These are phyloP conservation scores for Rhizopus sp. DNA, from an alignment of 371 early-diverging fungal genomes.

Conservation along the genomic window DNA sequence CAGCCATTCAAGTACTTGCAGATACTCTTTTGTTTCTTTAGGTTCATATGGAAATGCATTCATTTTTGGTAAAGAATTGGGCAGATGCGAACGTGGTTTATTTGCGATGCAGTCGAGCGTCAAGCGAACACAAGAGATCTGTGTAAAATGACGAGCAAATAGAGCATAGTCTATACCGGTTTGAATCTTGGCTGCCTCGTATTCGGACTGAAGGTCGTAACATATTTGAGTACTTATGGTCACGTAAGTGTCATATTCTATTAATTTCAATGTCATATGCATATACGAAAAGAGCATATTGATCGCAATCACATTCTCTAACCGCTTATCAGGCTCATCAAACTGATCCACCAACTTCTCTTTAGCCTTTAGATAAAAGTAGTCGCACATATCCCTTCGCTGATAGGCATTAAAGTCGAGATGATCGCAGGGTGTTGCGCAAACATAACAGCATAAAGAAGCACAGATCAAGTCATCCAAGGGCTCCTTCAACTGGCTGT, in stretches of 20 bases:
- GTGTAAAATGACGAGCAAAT: constrained; percentile 4
- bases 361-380: constrained; percentile 15
- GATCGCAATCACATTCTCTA: constrained; percentile 20
- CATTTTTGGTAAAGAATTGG: constrained; percentile 4
- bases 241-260: constrained; percentile 8
- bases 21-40: not conserved
- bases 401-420: not conserved
- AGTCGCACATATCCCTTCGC: too few relatives aligned
- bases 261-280: constrained; percentile 11
- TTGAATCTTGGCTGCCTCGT: not conserved
- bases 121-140: not conserved
- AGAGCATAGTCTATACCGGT: constrained; percentile 4
- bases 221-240: constrained; percentile 16
- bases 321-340: constrained; percentile 15
- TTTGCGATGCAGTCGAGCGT: constrained; percentile 5
- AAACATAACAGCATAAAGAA: constrained; percentile 15
- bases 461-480: constrained; percentile 8
- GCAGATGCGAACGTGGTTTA: not conserved
- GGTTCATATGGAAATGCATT: constrained; percentile 9
- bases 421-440: constrained; percentile 16
- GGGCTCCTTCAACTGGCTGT: not conserved
- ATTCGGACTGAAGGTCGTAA: constrained; percentile 8
- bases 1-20: constrained; percentile 6
- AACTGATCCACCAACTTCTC: constrained; percentile 21
- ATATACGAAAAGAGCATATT: constrained; percentile 12